Conservation (phyloP, 2,329 filamentous ascomycete species). For the Endothia cerciana region DNA sequence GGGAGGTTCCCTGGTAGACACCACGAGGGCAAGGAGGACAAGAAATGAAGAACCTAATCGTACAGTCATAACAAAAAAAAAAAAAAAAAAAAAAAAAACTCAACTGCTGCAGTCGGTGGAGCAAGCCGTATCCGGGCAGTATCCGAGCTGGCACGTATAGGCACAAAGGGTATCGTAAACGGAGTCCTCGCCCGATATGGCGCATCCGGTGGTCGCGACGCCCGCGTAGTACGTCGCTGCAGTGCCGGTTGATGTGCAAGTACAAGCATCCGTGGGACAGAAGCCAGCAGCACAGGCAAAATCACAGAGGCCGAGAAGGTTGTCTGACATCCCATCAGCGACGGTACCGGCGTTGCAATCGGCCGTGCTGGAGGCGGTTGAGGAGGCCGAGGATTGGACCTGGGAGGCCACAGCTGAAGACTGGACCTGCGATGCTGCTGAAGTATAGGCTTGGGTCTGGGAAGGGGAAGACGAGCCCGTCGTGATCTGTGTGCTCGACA, state of each 20-base stretch:
- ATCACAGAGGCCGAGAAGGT: constrained; percentile 31
- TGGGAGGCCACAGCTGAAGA: constrained; percentile 26
- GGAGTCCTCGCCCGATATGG: constrained; percentile 38
- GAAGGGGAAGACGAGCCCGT: not conserved
- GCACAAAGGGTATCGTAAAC: constrained; percentile 50
- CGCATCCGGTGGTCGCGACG: constrained; percentile 39
- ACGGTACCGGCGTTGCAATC: constrained; percentile 31
- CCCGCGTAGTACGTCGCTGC: constrained; percentile 29
- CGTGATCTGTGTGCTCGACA: constrained; percentile 2
- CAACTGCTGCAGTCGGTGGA: constrained; percentile 31
- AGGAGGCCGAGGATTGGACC: constrained; percentile 18
- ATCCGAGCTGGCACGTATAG: constrained; percentile 50
- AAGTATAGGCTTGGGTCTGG: not conserved
- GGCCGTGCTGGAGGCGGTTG: constrained; percentile 5
- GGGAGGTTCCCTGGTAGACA: not conserved
- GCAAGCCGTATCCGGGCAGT: constrained; percentile 44
- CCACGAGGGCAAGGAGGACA: constrained; percentile 8
- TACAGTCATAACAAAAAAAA: not conserved
- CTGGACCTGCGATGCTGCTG: not conserved
- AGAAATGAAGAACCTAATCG: not conserved
- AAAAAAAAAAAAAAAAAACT: no score
- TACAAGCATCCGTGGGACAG: constrained; percentile 31
- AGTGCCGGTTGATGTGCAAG: constrained; percentile 29
- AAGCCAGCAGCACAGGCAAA: constrained; percentile 31
- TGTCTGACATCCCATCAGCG: constrained; percentile 22